Conservation (phyloP, 257 asterid genomes). For the Gynochthodes officinalis region DNA sequence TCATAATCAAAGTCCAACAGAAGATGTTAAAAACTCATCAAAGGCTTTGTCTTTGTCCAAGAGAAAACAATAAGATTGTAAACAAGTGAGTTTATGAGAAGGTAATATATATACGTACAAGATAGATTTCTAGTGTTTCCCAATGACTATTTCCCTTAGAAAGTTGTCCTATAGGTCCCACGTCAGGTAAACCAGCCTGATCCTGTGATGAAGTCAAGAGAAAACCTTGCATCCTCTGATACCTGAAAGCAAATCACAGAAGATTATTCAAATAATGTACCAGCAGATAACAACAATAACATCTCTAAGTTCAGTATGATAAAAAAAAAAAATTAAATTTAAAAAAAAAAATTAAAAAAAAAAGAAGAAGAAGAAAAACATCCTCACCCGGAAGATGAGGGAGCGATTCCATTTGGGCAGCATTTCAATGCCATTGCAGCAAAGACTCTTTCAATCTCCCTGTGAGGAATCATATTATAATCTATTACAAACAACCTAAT, state of each 20-base stretch:
- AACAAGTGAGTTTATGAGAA: background rate
- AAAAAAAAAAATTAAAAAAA: no score
- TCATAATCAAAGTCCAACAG: background rate
- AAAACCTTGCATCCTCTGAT: constrained; percentile 52
- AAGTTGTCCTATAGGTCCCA: constrained; percentile 44
- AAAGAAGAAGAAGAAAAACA: background rate
- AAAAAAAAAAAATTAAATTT: background rate
- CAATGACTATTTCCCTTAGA: constrained; percentile 60
- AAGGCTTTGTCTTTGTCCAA: background rate
- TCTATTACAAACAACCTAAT: background rate
- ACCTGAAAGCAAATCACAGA: constrained; percentile 43
- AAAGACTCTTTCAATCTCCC: constrained; percentile 91
- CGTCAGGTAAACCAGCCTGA: constrained; percentile 46
- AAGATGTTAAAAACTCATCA: background rate
- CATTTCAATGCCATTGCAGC: constrained; percentile 74
- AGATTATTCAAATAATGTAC: constrained; percentile 11
- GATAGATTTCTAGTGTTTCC: constrained; percentile 91
- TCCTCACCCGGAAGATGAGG: constrained; percentile 49
- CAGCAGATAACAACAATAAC: background rate
- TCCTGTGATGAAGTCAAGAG: constrained; percentile 75
- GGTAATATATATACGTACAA: constrained; percentile 49
- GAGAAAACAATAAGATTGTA: background rate
- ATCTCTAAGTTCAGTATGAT: background rate
- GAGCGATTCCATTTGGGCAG: constrained; percentile 51
- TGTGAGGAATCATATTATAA: constrained; percentile 22